phyloP scores from a whole-genome alignment of 1,139 yeast species.

The Yamadazyma friedrichii region DNA sequence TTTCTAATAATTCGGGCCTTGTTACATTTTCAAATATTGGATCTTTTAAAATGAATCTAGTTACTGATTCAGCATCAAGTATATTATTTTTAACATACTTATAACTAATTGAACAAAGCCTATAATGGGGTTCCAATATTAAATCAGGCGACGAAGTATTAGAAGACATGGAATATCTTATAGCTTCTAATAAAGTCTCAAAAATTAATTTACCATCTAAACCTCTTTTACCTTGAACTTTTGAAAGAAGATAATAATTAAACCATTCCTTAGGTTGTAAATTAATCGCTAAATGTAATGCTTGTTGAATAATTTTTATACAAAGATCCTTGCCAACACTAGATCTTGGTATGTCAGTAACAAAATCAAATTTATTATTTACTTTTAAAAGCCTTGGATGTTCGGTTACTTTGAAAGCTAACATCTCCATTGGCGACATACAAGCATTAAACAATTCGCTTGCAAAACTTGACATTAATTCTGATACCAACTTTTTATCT shows the following conservation, averaged over 20 bases:
- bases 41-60: constrained; percentile 37
- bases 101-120: constrained; percentile 55
- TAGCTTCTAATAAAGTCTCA: constrained; percentile 37
- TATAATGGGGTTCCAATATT: constrained; percentile 73
- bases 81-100: constrained; percentile 48
- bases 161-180: constrained; percentile 21
- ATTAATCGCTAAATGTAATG: constrained; percentile 44
- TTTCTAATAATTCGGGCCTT: constrained; percentile 8
- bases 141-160: constrained; percentile 24
- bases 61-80: constrained; percentile 36
- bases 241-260: constrained; percentile 57
- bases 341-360: constrained; percentile 21
- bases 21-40: constrained; percentile 10
- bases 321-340: constrained; percentile 27
- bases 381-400: constrained; percentile 34
- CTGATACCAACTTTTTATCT: constrained; percentile 35
- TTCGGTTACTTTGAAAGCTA: constrained; percentile 44
- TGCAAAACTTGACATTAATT: constrained; percentile 58
- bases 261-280: constrained; percentile 59
- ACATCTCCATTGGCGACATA: constrained; percentile 66
- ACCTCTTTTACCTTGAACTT: constrained; percentile 53
- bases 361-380: constrained; percentile 24
- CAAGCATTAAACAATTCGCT: constrained; percentile 61
- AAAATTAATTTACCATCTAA: constrained; percentile 30
- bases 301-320: constrained; percentile 35